phyloP scores from a whole-genome alignment of 2,329 filamentous ascomycete genomes.

The Alternaria atra region DNA sequence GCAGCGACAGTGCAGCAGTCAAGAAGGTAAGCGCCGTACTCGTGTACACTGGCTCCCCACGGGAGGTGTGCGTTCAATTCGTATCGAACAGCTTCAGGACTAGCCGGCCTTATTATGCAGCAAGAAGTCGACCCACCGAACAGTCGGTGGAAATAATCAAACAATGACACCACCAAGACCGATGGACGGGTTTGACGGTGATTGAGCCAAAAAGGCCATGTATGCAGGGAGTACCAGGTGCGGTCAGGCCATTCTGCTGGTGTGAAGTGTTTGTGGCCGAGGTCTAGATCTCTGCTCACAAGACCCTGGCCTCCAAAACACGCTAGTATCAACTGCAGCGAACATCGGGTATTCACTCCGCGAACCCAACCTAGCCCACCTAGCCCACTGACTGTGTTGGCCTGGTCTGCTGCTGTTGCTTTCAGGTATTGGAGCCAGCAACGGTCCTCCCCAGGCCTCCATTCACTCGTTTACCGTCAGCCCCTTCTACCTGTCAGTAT shows the following conservation, averaged over 20 bases:
- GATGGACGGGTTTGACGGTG: background rate
- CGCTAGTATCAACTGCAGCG: slow-evolving; percentile 17
- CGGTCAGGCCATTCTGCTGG: slow-evolving; percentile 8
- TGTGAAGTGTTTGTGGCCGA: slow-evolving; percentile 8
- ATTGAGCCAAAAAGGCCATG: background rate
- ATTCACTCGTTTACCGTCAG: slow-evolving; percentile 9
- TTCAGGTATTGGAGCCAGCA: background rate
- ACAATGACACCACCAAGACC: background rate
- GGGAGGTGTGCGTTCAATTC: background rate
- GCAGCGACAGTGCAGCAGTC: background rate
- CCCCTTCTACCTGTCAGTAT: slow-evolving; percentile 10
- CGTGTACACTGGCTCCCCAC: slow-evolving; percentile 3
- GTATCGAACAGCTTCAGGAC: background rate
- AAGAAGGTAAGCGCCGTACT: background rate
- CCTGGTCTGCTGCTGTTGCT: background rate
- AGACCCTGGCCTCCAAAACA: slow-evolving; percentile 7
- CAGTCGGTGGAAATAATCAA: background rate
- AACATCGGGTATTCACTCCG: slow-evolving; percentile 16
- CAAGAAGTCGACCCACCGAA: background rate
- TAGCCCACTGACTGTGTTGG: background rate
- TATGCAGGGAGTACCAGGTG: background rate
- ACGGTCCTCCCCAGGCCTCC: background rate
- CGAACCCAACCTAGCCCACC: slow-evolving; percentile 11
- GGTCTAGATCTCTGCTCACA: slow-evolving; percentile 15
- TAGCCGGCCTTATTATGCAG: slow-evolving; percentile 5